Percentiles rank a stretch among this genome's conserved stretches.
Evolutionary conservation across 768 basidiomycete genomes (phyloP).

Genomic region (Tulasnella sp.): DNA sequence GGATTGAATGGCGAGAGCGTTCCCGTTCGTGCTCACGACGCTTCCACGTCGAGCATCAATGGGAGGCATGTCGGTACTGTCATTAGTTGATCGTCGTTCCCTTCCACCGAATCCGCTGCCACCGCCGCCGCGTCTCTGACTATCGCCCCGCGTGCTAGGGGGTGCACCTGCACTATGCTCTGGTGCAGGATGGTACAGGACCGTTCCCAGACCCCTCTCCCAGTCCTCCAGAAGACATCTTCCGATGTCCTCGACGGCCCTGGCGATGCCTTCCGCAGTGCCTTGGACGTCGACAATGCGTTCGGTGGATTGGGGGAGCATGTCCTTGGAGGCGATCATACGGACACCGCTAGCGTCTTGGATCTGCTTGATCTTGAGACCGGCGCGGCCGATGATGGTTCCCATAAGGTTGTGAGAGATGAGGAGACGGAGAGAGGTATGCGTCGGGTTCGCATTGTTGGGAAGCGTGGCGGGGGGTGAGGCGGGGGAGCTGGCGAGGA

Average conservation of each 20-base stretch:
- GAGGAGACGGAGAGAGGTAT: slow-evolving; percentile 90
- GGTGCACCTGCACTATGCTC: slow-evolving; percentile 4
- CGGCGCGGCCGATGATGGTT: slow-evolving; percentile 90
- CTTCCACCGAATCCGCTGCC: neutral
- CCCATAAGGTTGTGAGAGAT: slow-evolving; percentile 99
- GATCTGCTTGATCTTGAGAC: slow-evolving; percentile 98
- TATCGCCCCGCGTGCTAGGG: neutral
- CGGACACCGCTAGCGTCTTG: slow-evolving; percentile 92
- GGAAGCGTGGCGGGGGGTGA: slow-evolving; percentile 54
- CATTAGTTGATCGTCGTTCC: slow-evolving; percentile 7
- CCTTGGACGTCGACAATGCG: slow-evolving; percentile 98
- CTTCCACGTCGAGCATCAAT: slow-evolving; percentile 9
- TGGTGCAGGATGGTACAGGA: slow-evolving; percentile 82
- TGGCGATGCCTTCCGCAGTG: slow-evolving; percentile 79
- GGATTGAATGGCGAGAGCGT: slow-evolving; percentile 7
- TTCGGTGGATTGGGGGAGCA: slow-evolving; percentile 98
- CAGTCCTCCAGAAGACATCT: slow-evolving; percentile 93
- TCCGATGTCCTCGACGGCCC: slow-evolving; percentile 90
- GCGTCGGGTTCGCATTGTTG: slow-evolving; percentile 32
- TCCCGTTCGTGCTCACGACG: slow-evolving; percentile 25
- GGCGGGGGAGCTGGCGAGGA: slow-evolving; percentile 60
- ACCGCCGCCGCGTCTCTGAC: neutral
- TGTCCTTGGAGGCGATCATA: slow-evolving; percentile 98
- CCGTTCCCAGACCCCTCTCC: slow-evolving; percentile 88
- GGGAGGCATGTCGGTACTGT: slow-evolving; percentile 3